Base-by-base conservation (phyloP, 768 basidiomycete genomes). In the Boletus coccyginus region DNA sequence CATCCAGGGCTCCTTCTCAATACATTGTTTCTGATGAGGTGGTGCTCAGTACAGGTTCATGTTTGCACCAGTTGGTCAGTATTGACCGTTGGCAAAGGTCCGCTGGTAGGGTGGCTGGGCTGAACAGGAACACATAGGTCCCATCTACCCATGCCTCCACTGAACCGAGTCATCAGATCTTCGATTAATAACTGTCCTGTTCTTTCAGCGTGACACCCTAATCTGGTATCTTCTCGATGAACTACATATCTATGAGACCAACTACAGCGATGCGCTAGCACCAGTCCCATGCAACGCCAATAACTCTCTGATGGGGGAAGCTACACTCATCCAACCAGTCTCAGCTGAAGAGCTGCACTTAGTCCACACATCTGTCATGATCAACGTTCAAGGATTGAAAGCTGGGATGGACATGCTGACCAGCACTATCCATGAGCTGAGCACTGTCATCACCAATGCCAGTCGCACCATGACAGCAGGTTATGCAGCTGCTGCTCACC, bases 41-140 rank as follows among this genome's bases (percentile, higher is more conserved):
- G 21, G 21, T 21, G 21, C 21, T 21, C 21, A 21, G 21, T 21
- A 21, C 2, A 21, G 21, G 21, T 21, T 21, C 2, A 21, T 21
- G 21, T 21, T 21, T 21, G 21, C 21, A 2, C 21, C 21, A 21
- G 21, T 21, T 21, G 0, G 14, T 71, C 9, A 68, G 41, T 59
- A 66, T 3, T 79, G 78, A 77, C 64, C 72, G 0, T 57, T 79
- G 24, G 19, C 7, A 0, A 35, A 6, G 12, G 33, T 47, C 7
- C 62, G 64, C 5, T 78, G 76, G 76, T 79, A 76, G 76, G 77
- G 76, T 1, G 75, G 75, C 12, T 77, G 75, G 76, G 74, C 75
- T 17, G 60, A 61, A 29, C 65, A 69, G 0, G 75, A 78, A 53
- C 66, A 73, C 44, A 75, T 76, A 7, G 35, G 8, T 27, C 27